These are phyloP conservation scores for Eucalyptus cladocalyx DNA, from an alignment of 345 rosid genomes.

Conservation along the genomic window DNA sequence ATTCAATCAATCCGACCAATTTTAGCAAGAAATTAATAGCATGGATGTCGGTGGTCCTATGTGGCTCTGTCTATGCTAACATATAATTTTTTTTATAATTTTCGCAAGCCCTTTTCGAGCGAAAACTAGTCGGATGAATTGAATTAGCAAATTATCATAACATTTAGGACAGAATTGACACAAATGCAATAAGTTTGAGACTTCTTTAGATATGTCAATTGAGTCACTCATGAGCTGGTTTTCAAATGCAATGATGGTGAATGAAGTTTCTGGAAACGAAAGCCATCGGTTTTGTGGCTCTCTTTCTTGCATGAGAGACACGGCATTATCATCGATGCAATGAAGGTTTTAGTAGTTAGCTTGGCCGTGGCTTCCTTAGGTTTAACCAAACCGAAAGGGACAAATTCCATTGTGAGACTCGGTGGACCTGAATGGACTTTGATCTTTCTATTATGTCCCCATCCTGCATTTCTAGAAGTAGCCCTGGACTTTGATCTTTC, in stretches of 20 bases:
- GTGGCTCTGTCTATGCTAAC: rapidly evolving
- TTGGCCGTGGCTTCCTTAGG: not conserved
- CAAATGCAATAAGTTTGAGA: not conserved
- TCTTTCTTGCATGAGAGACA: not conserved
- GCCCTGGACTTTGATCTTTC: not conserved
- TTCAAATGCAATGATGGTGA: not conserved
- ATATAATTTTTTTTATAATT: no score
- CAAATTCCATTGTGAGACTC: not conserved
- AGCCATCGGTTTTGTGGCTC: not conserved
- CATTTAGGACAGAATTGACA: rapidly evolving
- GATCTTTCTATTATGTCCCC: not conserved
- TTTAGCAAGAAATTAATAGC: no score
- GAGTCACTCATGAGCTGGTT: not conserved
- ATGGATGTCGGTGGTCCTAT: not conserved
- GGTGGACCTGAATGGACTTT: not conserved
- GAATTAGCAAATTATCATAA: not conserved
- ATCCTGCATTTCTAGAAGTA: not conserved
- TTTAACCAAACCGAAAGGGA: not conserved
- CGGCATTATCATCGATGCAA: not conserved
- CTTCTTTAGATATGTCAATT: not conserved
- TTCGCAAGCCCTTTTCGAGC: not conserved
- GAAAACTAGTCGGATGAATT: not conserved
- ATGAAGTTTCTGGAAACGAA: not conserved
- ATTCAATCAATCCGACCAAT: rapidly evolving
- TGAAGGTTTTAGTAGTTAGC: not conserved